Conservation (phyloP, 768 basidiomycete genomes). For the Goffeauzyma gilvescens region DNA sequence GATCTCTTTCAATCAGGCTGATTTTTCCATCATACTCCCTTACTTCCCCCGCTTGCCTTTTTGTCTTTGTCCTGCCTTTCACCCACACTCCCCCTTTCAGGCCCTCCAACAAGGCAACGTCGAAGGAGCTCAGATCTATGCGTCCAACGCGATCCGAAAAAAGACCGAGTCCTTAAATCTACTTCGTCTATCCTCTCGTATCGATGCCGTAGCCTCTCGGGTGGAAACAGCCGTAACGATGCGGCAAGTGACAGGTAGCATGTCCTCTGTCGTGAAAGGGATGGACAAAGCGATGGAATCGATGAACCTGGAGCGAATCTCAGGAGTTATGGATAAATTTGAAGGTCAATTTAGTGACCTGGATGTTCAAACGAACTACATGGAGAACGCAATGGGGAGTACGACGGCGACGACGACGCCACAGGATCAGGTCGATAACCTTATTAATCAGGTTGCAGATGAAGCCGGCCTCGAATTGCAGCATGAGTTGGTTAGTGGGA, state of each 20-base stretch:
- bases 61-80: neutral
- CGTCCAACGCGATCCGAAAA: slow-evolving; percentile 93
- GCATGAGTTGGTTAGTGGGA: slow-evolving; percentile 53
- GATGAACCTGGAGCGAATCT: slow-evolving; percentile 99
- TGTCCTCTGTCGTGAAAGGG: slow-evolving; percentile 86
- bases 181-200: slow-evolving; percentile 67
- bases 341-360: slow-evolving; percentile 89
- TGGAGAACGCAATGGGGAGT: slow-evolving; percentile 89
- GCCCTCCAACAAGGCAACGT: slow-evolving; percentile 90
- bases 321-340: slow-evolving; percentile 97
- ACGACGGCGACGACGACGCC: slow-evolving; percentile 85
- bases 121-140: slow-evolving; percentile 94
- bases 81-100: slow-evolving; percentile 38
- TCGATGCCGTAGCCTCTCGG: slow-evolving; percentile 89
- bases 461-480: slow-evolving; percentile 89
- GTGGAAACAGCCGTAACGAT: slow-evolving; percentile 98
- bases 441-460: slow-evolving; percentile 85
- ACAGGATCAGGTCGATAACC: slow-evolving; percentile 84
- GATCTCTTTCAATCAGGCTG: neutral
- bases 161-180: slow-evolving; percentile 87
- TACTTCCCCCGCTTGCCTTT: neutral
- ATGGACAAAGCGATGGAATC: slow-evolving; percentile 99
- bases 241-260: slow-evolving; percentile 76
- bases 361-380: slow-evolving; percentile 92
- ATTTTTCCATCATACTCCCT: neutral